Conservation (phyloP, 345 rosid species). For the Clausena lansium region DNA sequence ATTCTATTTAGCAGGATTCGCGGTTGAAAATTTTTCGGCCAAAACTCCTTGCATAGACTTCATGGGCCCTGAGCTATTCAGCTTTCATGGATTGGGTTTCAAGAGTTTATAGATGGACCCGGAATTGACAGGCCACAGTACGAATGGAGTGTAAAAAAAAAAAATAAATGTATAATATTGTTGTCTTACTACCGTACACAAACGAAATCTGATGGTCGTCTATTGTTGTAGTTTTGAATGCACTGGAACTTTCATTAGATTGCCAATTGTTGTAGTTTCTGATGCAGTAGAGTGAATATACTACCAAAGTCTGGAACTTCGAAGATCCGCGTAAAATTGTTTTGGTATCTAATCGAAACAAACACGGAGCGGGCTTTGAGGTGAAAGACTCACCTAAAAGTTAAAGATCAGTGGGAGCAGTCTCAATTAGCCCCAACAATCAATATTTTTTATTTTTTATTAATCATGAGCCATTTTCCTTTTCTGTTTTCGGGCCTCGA, state of each 20-base stretch:
- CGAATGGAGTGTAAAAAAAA: not conserved
- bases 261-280: too few species aligned
- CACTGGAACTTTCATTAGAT: too few species aligned
- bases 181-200: too few species aligned
- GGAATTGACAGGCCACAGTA: not conserved
- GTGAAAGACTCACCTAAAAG: not conserved
- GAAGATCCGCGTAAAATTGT: not conserved
- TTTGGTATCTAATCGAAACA: not conserved
- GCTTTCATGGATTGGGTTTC: not conserved
- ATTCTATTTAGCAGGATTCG: slow-evolving; percentile 48
- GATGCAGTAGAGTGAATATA: too few species aligned
- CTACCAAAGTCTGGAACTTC: too few species aligned
- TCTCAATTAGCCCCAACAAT: too few species aligned
- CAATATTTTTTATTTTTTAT: too few species aligned
- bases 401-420: not conserved
- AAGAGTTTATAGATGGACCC: not conserved
- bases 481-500: not conserved
- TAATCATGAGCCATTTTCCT: not conserved
- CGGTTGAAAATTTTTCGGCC: not conserved
- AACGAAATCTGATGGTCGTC: too few species aligned
- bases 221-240: too few species aligned
- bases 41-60: not conserved
- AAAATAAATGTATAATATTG: too few species aligned
- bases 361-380: too few species aligned
- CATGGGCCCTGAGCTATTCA: not conserved